Conservation (phyloP, 352 stramenopile genomes). For the Globisporangium paddicum region DNA sequence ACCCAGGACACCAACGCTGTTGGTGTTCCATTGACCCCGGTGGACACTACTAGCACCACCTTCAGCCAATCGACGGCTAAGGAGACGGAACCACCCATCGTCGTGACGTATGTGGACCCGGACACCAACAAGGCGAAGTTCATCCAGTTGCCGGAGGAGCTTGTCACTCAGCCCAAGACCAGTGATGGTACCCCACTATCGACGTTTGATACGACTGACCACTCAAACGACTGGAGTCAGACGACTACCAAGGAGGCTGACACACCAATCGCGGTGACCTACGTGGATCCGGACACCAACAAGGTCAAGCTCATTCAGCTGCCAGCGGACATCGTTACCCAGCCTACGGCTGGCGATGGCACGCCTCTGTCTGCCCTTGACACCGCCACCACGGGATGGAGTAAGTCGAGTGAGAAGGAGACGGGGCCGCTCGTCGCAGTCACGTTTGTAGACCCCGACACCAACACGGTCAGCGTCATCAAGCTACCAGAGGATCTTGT, state of each 20-base stretch:
- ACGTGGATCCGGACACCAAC: not conserved
- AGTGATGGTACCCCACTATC: no score
- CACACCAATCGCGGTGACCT: not conserved
- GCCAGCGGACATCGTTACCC: not conserved
- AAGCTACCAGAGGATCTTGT: no score
- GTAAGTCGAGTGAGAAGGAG: no score
- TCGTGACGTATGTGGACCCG: no score
- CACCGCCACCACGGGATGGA: not conserved
- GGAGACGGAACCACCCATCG: no score
- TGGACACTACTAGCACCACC: no score
- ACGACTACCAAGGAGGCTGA: not conserved
- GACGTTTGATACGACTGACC: no score
- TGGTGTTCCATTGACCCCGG: not conserved
- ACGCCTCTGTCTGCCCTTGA: not conserved
- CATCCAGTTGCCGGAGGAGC: not conserved
- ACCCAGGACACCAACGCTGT: not conserved
- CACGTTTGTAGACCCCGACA: no score
- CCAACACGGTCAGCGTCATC: no score
- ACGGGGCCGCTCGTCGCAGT: no score
- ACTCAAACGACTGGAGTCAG: not conserved
- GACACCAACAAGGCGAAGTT: not conserved
- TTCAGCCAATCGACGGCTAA: no score
- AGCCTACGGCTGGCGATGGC: not conserved
- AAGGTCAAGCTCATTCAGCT: not conserved
- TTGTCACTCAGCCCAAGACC: not conserved